Conservation (phyloP, 768 basidiomycete species). For the Russula sp. region DNA sequence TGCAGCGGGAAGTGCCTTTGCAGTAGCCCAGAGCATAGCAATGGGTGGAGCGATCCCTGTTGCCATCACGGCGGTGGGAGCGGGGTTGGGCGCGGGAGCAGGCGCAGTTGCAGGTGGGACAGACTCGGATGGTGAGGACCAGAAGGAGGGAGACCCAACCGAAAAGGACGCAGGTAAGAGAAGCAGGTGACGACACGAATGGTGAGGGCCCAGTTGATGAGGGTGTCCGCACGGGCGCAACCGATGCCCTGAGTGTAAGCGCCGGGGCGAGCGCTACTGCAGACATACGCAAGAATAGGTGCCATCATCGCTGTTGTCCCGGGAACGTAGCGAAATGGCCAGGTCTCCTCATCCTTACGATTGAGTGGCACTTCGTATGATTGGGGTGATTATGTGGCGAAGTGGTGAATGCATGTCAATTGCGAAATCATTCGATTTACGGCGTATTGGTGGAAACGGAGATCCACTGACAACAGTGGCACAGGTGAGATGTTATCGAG, state of each 20-base stretch:
- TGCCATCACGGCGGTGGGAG: neutral
- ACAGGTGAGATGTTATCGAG: no score
- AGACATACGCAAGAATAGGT: neutral
- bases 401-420: no score
- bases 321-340: neutral
- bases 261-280: neutral
- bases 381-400: no score
- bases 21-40: slow-evolving; percentile 10
- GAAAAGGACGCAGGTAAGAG: neutral
- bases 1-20: slow-evolving; percentile 19
- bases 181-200: neutral
- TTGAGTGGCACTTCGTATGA: no score
- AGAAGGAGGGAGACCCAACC: neutral
- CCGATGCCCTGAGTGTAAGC: neutral
- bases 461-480: no score
- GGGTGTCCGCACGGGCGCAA: neutral
- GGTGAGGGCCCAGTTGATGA: neutral
- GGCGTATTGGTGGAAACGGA: no score
- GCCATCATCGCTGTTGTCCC: neutral
- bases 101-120: neutral
- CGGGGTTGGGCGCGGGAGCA: neutral
- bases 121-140: neutral
- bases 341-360: no score
- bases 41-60: slow-evolving; percentile 18
- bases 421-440: no score